phyloP scores from a whole-genome alignment of 2,329 filamentous ascomycete species.

The Sporothrix luriei region DNA sequence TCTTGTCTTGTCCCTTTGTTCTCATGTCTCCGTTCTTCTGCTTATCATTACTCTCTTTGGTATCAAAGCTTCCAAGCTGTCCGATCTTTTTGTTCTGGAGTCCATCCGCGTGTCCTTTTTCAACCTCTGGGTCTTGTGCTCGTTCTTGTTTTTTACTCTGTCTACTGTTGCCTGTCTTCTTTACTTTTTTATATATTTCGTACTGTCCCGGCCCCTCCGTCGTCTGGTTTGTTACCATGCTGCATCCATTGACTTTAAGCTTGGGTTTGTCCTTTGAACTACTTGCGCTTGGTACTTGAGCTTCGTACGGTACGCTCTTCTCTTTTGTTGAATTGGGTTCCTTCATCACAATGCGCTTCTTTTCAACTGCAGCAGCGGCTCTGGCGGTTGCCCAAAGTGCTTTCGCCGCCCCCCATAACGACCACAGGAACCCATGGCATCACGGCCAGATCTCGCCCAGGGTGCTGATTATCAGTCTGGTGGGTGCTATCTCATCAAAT shows the following conservation, averaged over 20 bases:
- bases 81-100: neutral
- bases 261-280: neutral
- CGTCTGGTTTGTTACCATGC: neutral
- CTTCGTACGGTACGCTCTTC: neutral
- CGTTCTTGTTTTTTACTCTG: neutral
- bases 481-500: conserved; percentile 39
- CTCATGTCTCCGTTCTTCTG: conserved; percentile 10
- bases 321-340: neutral
- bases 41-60: conserved; percentile 25
- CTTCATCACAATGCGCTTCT: conserved; percentile 32
- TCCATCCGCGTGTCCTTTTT: conserved; percentile 2
- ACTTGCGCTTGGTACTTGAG: neutral
- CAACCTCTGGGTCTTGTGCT: neutral
- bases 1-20: neutral
- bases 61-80: neutral
- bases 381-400: conserved; percentile 31
- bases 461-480: conserved; percentile 65
- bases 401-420: conserved; percentile 14
- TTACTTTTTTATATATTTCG: neutral
- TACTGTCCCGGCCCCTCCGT: neutral
- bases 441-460: conserved; percentile 54
- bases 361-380: conserved; percentile 24
- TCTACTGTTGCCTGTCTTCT: neutral
- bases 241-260: conserved; percentile 13
- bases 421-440: neutral